Evolutionary conservation across 1,139 yeast genomes (phyloP), one percentile per base, ranked within the genome.

Genomic region (Blastobotrys petasosporus): DNA sequence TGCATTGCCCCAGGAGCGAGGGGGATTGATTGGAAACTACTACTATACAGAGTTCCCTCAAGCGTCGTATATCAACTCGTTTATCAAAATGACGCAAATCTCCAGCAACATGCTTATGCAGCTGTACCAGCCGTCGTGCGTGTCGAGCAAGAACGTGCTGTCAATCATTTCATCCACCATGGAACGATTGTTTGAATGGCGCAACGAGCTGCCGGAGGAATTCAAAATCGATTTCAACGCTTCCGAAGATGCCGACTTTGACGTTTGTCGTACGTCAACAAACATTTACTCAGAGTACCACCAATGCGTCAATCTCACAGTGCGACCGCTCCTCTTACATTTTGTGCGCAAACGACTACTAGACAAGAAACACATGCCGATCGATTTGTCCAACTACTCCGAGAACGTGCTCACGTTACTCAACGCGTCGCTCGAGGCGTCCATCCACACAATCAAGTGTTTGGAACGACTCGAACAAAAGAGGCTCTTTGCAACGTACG

Each of bases 231-330:
- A 46, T 32, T 37, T 37, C 30, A 32, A 20, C 12, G 31, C 36
- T 8, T 42, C 45, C n/a, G 44, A 39, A 6, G 44, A 44, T 4
- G 25, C 15, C 13, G n/a, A 30, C 11, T 49, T 48, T 17, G 16
- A 40, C 4, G 79, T 84, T 7, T 74, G 86, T 2, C 69, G 95
- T 53, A 67, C 84, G 25, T 79, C 80, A 15, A 87, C 85, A 7
- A 86, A 85, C 60, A 73, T 85, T 56, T 83, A 83, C 80, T 83
- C 94, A 2, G 95, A 85, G 59, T 86, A 85, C 62, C 85, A 83
- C 59, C 94, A 85, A 61, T 94, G 95, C 48, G 76, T 85, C 61
- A 86, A 86, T 57, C 66, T 86, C 40, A 90, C 94, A 0, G 90
- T 86, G 2, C 67, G 95, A 44, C 95, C 95, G 2, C 67, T 86